Evolutionary conservation across 2,329 filamentous ascomycete species (phyloP).

Genomic region (Xylaria sp.): DNA sequence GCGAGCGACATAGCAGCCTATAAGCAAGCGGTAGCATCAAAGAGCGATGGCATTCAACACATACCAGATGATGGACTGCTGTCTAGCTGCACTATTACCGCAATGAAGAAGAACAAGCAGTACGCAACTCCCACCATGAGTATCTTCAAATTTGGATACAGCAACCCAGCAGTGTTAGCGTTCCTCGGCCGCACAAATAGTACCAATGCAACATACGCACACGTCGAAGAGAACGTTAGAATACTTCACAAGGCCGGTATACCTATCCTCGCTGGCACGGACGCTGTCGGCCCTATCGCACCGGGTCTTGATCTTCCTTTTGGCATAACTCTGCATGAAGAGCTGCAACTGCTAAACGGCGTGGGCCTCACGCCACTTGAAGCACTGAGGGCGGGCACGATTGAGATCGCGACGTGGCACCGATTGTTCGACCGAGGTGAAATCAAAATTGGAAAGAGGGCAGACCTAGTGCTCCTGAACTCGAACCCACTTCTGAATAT

Average conservation of each 20-base stretch:
- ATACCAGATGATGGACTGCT: slow-evolving; percentile 42
- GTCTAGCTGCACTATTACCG: slow-evolving; percentile 23
- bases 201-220: slow-evolving; percentile 47
- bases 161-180: slow-evolving; percentile 32
- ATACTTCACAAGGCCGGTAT: slow-evolving; percentile 45
- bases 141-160: slow-evolving; percentile 44
- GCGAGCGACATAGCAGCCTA: slow-evolving; percentile 35
- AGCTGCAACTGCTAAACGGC: slow-evolving; percentile 44
- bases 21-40: slow-evolving; percentile 37
- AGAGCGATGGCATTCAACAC: slow-evolving; percentile 42
- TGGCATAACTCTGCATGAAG: slow-evolving; percentile 43
- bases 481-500: slow-evolving; percentile 46
- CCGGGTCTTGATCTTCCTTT: slow-evolving; percentile 39
- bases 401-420: slow-evolving; percentile 38
- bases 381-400: slow-evolving; percentile 45
- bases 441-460: slow-evolving; percentile 43
- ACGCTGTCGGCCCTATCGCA: slow-evolving; percentile 39
- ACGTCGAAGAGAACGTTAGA: slow-evolving; percentile 59
- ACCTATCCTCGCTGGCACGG: slow-evolving; percentile 49
- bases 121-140: slow-evolving; percentile 43
- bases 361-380: slow-evolving; percentile 44
- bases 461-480: slow-evolving; percentile 46
- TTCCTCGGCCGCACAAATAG: slow-evolving; percentile 37
- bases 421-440: slow-evolving; percentile 44
- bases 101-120: slow-evolving; percentile 37